Conservation (phyloP, 1,284 basidiomycete species). For the Puccinia triticina region DNA sequence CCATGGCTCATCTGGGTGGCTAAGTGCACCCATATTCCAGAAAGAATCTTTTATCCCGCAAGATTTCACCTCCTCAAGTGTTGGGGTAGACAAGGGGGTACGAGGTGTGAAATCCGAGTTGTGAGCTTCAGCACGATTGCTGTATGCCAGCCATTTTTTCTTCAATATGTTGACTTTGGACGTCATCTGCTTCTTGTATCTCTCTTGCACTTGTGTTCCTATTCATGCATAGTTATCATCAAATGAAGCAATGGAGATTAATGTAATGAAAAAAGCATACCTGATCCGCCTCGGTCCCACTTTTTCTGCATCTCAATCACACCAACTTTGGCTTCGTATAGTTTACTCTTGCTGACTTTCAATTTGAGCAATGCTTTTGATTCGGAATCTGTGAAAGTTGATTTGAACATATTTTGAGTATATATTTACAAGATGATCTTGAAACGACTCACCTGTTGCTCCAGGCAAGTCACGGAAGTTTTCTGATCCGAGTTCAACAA, state of each 20-base stretch:
- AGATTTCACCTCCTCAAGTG: background rate
- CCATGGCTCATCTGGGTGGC: conserved; percentile 16
- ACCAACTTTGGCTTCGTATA: background rate
- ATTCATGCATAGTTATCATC: too few relatives aligned
- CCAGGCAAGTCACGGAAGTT: background rate
- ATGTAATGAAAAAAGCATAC: background rate
- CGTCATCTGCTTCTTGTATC: conserved; percentile 21
- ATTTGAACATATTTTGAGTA: background rate
- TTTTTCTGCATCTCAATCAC: background rate
- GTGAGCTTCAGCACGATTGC: background rate
- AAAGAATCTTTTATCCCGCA: background rate
- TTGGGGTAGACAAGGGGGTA: background rate
- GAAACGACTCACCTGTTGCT: background rate
- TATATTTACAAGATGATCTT: background rate
- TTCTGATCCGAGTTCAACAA: background rate
- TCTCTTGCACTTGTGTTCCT: conserved; percentile 24
- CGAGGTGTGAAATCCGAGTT: conserved; percentile 3
- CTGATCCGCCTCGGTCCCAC: background rate
- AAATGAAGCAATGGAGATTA: background rate
- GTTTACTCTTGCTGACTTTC: background rate
- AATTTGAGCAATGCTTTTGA: background rate
- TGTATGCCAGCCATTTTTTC: conserved; percentile 9
- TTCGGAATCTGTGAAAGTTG: background rate
- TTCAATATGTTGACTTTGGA: background rate
- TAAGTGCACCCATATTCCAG: conserved; percentile 10